These are phyloP conservation scores for Calonectria henricotiae DNA, from an alignment of 2,329 filamentous ascomycete genomes.

Conservation along the genomic window DNA sequence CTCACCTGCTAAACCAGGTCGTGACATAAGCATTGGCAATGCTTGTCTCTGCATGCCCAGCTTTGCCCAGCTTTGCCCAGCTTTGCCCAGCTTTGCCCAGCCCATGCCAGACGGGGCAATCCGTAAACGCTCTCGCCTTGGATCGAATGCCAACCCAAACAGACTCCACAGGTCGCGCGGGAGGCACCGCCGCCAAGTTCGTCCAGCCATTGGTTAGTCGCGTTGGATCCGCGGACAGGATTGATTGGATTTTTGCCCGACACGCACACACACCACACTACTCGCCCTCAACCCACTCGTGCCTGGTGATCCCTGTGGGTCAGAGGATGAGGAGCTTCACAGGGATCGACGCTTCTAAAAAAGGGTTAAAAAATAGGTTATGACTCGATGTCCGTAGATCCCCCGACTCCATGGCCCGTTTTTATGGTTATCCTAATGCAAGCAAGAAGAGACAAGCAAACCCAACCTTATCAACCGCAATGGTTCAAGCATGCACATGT, in stretches of 20 bases:
- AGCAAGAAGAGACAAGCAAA: not conserved
- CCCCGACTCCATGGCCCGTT: not conserved
- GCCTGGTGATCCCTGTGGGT: slow-evolving; percentile 1
- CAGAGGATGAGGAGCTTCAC: not conserved
- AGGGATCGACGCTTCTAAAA: slow-evolving; percentile 21
- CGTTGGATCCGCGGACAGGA: not conserved
- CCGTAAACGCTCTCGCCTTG: not conserved
- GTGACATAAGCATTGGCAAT: slow-evolving; percentile 11
- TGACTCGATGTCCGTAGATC: slow-evolving; percentile 10
- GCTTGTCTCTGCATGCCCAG: slow-evolving; percentile 1
- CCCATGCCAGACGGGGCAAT: not conserved
- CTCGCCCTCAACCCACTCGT: not conserved
- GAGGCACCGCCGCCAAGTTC: not conserved
- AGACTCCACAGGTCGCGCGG: not conserved
- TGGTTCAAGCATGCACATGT: too few relatives aligned
- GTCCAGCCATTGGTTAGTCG: not conserved
- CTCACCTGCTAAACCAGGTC: slow-evolving; percentile 8
- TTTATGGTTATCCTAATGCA: slow-evolving; percentile 3
- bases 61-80: too few relatives aligned
- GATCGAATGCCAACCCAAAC: not conserved
- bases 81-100: not conserved
- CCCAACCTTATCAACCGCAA: not conserved
- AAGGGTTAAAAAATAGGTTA: slow-evolving; percentile 3
- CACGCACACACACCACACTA: not conserved
- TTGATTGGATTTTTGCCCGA: not conserved